These are phyloP conservation scores for Lablab purpureus DNA, from an alignment of 306 rosid species.

Conservation along the genomic window DNA sequence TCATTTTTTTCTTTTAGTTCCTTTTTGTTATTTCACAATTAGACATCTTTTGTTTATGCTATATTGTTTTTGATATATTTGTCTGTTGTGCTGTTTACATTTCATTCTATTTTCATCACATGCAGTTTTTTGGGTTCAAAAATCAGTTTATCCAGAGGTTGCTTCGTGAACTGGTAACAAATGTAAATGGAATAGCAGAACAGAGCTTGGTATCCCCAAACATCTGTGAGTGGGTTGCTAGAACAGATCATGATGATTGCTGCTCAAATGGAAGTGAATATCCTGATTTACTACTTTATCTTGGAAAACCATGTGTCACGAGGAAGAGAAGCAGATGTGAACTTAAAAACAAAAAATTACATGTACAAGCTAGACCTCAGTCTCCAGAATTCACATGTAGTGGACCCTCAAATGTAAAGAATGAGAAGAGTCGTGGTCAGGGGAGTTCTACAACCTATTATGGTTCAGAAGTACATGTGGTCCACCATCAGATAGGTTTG, in stretches of 20 bases:
- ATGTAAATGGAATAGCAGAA: slow-evolving; percentile 65
- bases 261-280: slow-evolving; percentile 45
- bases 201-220: slow-evolving; percentile 51
- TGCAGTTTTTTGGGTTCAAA: slow-evolving; percentile 92
- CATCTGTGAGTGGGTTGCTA: slow-evolving; percentile 48
- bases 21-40: slow-evolving; percentile 5
- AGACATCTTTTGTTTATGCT: neutral
- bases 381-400: slow-evolving; percentile 50
- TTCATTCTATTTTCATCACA: slow-evolving; percentile 38
- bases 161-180: slow-evolving; percentile 76
- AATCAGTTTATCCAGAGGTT: slow-evolving; percentile 76
- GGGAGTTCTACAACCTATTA: slow-evolving; percentile 39
- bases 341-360: slow-evolving; percentile 47
- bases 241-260: slow-evolving; percentile 44
- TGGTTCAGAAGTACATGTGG: slow-evolving; percentile 40
- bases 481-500: slow-evolving; percentile 37
- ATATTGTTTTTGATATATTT: slow-evolving; percentile 9
- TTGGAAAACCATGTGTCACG: slow-evolving; percentile 46
- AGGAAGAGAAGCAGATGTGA: slow-evolving; percentile 73
- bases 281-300: slow-evolving; percentile 51
- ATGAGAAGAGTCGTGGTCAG: slow-evolving; percentile 45
- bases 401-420: slow-evolving; percentile 47
- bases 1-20: neutral
- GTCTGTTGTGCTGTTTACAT: slow-evolving; percentile 34
- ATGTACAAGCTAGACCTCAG: slow-evolving; percentile 45